Percentiles rank a stretch among this genome's conserved stretches.
phyloP scores from a whole-genome alignment of 2,329 filamentous ascomycete species.

The Salinomyces thailandicus region DNA sequence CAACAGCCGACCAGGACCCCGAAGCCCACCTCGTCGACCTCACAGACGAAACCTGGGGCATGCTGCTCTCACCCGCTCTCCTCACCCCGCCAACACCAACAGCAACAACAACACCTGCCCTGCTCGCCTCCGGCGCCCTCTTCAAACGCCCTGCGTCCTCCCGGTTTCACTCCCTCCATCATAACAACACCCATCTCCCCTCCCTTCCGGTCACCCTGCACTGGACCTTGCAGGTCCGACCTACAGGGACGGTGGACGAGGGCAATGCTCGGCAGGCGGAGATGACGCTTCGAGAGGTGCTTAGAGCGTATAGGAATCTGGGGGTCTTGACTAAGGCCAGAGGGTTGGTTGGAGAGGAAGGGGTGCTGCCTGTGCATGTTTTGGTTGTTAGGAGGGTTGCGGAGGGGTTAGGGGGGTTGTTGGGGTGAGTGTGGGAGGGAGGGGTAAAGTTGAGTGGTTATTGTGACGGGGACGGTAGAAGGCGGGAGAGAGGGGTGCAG shows the following conservation, averaged over 20 bases:
- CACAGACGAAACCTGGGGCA: constrained; percentile 66
- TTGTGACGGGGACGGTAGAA: no score
- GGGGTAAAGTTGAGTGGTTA: no score
- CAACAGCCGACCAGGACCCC: constrained; percentile 41
- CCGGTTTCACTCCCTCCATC: not conserved
- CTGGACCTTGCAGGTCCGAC: constrained; percentile 35
- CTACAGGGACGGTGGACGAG: constrained; percentile 27
- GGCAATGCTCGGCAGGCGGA: constrained; percentile 39
- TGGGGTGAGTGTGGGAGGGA: no score
- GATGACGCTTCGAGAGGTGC: constrained; percentile 56
- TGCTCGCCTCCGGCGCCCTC: constrained; percentile 32
- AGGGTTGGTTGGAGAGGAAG: constrained; percentile 36
- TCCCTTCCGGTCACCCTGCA: constrained; percentile 33
- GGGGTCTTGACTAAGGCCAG: constrained; percentile 58
- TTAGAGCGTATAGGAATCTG: constrained; percentile 58
- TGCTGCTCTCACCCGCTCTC: constrained; percentile 43
- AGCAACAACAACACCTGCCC: constrained; percentile 20
- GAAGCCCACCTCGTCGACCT: constrained; percentile 62
- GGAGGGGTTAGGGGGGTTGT: constrained; percentile 41
- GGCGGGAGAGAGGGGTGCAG: no score
- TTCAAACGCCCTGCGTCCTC: constrained; percentile 27
- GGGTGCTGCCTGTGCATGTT: constrained; percentile 66
- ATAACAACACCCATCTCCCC: not conserved
- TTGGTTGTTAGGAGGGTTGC: constrained; percentile 60
- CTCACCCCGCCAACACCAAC: not conserved